Evolutionary conservation across 805 yeast genomes (phyloP).

Genomic region (Lipomyces sp.): DNA sequence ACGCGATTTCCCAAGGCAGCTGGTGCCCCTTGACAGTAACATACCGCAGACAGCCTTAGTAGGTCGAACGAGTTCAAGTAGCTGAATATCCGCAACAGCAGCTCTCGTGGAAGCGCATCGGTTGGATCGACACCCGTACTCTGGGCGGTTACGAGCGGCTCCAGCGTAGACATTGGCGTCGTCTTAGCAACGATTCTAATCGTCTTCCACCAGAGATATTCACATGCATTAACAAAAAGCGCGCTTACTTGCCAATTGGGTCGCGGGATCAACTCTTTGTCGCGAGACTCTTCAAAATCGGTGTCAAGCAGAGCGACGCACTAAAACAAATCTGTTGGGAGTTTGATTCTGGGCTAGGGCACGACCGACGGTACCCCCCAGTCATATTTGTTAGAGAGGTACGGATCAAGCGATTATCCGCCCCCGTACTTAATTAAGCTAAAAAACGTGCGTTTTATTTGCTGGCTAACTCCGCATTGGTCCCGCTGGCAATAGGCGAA

Average conservation of each 20-base stretch:
- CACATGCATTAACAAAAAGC: background rate
- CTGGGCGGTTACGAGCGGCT: background rate
- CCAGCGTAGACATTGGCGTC: background rate
- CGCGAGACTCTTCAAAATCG: background rate
- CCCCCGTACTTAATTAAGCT: too few relatives aligned
- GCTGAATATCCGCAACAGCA: constrained; percentile 13
- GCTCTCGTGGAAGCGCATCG: constrained; percentile 21
- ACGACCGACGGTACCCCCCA: too few relatives aligned
- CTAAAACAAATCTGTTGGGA: background rate
- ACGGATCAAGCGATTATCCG: too few relatives aligned
- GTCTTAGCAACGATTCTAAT: background rate
- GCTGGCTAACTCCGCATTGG: background rate
- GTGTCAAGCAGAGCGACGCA: background rate
- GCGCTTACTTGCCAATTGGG: background rate
- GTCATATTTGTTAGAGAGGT: too few relatives aligned
- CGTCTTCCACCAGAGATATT: constrained; percentile 1
- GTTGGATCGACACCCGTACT: constrained; percentile 5
- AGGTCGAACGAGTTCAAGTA: constrained; percentile 13
- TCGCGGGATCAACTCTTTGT: background rate
- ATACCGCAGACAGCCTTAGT: constrained; percentile 10
- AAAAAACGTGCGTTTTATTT: too few relatives aligned
- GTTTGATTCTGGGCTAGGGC: background rate
- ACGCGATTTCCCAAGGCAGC: background rate
- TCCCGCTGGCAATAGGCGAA: background rate
- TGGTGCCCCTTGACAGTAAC: too few relatives aligned